Percentiles rank a stretch among this genome's conserved stretches.
phyloP scores from a whole-genome alignment of 441 rosid genomes.

The Gossypium schwendimanii region DNA sequence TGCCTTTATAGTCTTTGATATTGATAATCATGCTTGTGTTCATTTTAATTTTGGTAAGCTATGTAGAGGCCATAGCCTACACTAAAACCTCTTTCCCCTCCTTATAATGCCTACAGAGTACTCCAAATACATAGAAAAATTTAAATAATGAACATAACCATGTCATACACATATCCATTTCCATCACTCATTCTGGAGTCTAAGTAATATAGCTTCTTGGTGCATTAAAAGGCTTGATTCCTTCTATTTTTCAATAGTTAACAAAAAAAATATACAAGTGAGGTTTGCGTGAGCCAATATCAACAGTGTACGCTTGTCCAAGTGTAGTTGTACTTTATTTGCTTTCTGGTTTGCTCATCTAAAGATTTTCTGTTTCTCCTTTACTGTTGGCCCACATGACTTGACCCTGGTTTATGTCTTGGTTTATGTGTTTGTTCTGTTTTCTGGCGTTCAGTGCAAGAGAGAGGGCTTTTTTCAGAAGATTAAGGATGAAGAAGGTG shows the following conservation, averaged over 20 bases:
- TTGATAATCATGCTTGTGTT: neutral
- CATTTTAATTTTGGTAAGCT: neutral
- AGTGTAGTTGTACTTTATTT: neutral
- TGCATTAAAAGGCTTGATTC: neutral
- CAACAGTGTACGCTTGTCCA: no score
- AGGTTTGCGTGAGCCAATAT: no score
- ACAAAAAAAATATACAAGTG: no score
- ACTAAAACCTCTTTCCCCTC: neutral
- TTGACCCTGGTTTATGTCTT: neutral
- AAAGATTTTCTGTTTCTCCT: neutral
- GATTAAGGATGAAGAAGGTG: slow-evolving; percentile 93
- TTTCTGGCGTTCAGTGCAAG: slow-evolving; percentile 54
- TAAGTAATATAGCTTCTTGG: neutral
- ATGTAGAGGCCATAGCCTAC: neutral
- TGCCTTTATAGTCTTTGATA: neutral
- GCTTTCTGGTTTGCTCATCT: neutral
- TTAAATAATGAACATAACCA: no score
- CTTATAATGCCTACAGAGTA: neutral
- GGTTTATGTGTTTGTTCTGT: neutral
- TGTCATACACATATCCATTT: no score
- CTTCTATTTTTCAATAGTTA: neutral
- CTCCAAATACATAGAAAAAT: neutral
- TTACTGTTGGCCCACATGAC: neutral
- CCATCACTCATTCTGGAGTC: no score
- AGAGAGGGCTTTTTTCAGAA: slow-evolving; percentile 84